Conservation (phyloP, 257 asterid genomes). For the Petunia axillaris region DNA sequence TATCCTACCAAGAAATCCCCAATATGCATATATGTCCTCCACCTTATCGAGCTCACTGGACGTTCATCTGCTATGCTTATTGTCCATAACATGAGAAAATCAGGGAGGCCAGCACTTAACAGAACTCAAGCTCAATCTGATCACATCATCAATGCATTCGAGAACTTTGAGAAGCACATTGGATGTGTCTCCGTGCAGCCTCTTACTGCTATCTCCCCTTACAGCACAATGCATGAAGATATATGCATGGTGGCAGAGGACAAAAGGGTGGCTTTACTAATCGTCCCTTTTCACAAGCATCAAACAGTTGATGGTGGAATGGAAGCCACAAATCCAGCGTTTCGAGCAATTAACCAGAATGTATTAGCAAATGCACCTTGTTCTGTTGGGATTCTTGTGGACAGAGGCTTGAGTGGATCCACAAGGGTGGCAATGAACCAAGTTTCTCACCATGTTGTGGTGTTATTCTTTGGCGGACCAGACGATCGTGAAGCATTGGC, state of each 20-base stretch:
- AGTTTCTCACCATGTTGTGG: slow-evolving; percentile 56
- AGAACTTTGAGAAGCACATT: slow-evolving; percentile 72
- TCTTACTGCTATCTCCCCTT: slow-evolving; percentile 88
- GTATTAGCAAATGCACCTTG: slow-evolving; percentile 83
- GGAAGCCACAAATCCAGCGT: slow-evolving; percentile 79
- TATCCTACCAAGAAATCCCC: slow-evolving; percentile 78
- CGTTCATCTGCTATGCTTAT: slow-evolving; percentile 95
- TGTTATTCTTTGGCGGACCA: slow-evolving; percentile 83
- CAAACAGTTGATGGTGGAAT: slow-evolving; percentile 97
- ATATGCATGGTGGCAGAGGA: slow-evolving; percentile 81
- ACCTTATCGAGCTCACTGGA: slow-evolving; percentile 92
- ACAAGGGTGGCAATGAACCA: slow-evolving; percentile 58
- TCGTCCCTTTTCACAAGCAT: slow-evolving; percentile 89
- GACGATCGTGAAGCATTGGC: slow-evolving; percentile 90
- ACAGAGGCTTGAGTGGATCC: slow-evolving; percentile 78
- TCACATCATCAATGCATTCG: slow-evolving; percentile 86
- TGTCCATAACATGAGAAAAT: slow-evolving; percentile 69
- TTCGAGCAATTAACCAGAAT: slow-evolving; percentile 71
- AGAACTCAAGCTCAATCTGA: slow-evolving; percentile 88
- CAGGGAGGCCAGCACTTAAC: slow-evolving; percentile 68
- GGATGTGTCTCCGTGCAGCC: slow-evolving; percentile 68
- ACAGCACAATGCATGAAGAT: slow-evolving; percentile 94
- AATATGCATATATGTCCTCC: slow-evolving; percentile 66
- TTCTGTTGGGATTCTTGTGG: slow-evolving; percentile 85
- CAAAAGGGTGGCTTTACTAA: slow-evolving; percentile 65